Conservation (phyloP, 1,284 basidiomycete genomes). For the Schizophyllum commune region DNA sequence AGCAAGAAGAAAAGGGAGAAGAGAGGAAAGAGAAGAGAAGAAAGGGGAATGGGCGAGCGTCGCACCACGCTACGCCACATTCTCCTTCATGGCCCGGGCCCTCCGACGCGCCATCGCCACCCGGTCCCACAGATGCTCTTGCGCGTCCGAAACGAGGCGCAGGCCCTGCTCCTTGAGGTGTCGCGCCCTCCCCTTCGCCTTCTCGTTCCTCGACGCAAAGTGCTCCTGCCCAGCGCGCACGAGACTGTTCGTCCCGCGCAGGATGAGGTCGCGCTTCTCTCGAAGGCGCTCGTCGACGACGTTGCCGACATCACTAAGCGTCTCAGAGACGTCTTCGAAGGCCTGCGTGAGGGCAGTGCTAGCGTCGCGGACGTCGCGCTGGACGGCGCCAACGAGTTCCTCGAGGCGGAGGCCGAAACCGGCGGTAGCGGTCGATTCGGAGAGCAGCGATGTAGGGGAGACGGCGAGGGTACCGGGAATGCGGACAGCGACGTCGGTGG, state of each 20-base stretch:
- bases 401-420: background rate
- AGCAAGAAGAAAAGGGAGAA: background rate
- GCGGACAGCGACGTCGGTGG: background rate
- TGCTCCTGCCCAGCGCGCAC: slow-evolving; percentile 20
- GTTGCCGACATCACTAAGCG: background rate
- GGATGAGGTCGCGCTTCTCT: slow-evolving; percentile 31
- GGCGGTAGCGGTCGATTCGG: background rate
- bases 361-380: background rate
- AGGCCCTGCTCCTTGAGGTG: slow-evolving; percentile 41
- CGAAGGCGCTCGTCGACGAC: background rate
- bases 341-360: background rate
- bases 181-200: slow-evolving; percentile 49
- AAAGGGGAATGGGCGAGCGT: background rate
- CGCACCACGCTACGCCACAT: background rate
- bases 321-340: background rate
- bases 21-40: background rate
- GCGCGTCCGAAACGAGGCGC: slow-evolving; percentile 31
- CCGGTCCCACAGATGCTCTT: slow-evolving; percentile 29
- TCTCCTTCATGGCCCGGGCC: slow-evolving; percentile 35
- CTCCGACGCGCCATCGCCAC: slow-evolving; percentile 39
- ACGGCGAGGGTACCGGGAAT: background rate
- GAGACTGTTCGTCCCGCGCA: slow-evolving; percentile 20
- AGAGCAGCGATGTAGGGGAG: background rate
- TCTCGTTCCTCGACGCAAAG: slow-evolving; percentile 43
- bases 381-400: background rate